Conservation (phyloP, 371 early-diverging fungal genomes). For the Apophysomyces elegans region DNA sequence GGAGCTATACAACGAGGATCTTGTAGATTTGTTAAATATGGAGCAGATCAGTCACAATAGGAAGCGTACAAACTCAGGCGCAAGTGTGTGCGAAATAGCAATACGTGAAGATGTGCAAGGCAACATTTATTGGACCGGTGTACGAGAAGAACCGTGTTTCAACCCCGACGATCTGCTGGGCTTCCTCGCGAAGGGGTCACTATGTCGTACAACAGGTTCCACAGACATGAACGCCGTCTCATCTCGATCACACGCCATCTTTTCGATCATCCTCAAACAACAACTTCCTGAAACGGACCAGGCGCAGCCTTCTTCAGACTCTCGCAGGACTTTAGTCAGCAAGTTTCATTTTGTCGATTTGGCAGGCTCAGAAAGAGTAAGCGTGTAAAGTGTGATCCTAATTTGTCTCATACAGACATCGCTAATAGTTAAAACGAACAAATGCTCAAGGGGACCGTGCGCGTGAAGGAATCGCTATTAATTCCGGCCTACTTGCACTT, state of each 20-base stretch:
- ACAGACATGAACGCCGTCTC: constrained; percentile 98
- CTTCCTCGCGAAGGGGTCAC: constrained; percentile 76
- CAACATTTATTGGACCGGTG: constrained; percentile 89
- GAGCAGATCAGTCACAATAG: not conserved
- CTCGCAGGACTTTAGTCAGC: constrained; percentile 48
- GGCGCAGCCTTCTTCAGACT: constrained; percentile 10
- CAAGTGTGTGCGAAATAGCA: constrained; percentile 29
- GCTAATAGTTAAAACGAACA: constrained; percentile 43
- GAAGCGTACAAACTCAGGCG: not conserved
- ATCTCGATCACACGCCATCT: constrained; percentile 98
- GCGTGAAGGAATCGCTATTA: constrained; percentile 98
- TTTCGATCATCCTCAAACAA: constrained; percentile 82
- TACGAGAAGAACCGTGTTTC: constrained; percentile 77
- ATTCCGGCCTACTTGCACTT: constrained; percentile 93
- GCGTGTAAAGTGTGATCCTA: not conserved
- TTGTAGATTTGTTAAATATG: constrained; percentile 80
- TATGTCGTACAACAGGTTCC: constrained; percentile 91
- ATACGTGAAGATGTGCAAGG: constrained; percentile 94
- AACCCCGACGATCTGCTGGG: constrained; percentile 79
- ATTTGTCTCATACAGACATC: constrained; percentile 2
- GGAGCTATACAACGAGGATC: constrained; percentile 98
- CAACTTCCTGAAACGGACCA: constrained; percentile 22
- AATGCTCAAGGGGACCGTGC: constrained; percentile 84
- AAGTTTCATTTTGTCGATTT: constrained; percentile 97
- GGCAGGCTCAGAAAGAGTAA: constrained; percentile 74